Base-by-base conservation (phyloP, 352 stramenopile genomes). In the Globisporangium cylindrosporum region DNA sequence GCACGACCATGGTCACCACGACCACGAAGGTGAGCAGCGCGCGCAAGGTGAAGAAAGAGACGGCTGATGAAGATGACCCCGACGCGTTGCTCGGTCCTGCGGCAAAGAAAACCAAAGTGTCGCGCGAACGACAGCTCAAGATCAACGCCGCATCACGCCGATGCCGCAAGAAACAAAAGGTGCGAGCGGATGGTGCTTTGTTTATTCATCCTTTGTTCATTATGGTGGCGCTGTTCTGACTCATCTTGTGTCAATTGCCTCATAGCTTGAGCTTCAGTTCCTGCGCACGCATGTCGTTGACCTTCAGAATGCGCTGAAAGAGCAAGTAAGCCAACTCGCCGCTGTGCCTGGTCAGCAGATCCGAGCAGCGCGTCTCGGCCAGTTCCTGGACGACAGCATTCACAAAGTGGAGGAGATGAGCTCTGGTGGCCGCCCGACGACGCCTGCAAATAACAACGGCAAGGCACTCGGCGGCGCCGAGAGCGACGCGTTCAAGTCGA, bases 111-210 rank as follows among this genome's bases (percentile, higher is more conserved):
- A 89, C 80, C 53, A 95, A 95, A 73, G 88, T 95, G 8, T 93
- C 85, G 9, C 79, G 88, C 29, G 88, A 95, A 76, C 81, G 88
- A 0, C 88, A 95, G 67, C 83, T 95, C 43, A 95, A 93, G 75
- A 95, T 95, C 78, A 95, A 95, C 64, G 88, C 88, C 1, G 88
- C 88, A 64, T 93, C 84, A 0, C 75, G 88, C 1, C 80, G 86
- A 20, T 95, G 88, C 64, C 82, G 88, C n/a, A 91, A 93, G 73
- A 93, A 93, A 64, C 88, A 95, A 74, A 95, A 95, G 74, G 73
- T 80, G 36, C 25, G 68, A 41, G 25, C 10, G 2, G 14, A 10
- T 12, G 15, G 1, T 62, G 10, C 12, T 55, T 38, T 48, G 54
- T 27, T 25, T 58, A 25, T 41, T 32, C 27, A 8, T 18, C 2